Percentiles rank a stretch among this genome's conserved stretches.
phyloP scores from a whole-genome alignment of 2,329 filamentous ascomycete species.

The Aspergillus sp. region DNA sequence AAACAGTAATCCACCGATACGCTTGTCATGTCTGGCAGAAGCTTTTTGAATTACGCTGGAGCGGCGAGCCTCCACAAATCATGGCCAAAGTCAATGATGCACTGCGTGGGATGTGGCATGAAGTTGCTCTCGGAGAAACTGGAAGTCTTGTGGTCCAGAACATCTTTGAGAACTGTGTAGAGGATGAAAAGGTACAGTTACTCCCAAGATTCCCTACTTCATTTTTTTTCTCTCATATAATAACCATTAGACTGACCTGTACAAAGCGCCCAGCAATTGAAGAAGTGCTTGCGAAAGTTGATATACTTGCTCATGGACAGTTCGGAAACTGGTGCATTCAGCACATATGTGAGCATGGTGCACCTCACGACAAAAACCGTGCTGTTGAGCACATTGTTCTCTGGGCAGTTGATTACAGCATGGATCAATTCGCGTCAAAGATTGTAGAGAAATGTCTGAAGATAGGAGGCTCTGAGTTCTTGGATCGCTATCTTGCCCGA shows the following conservation, averaged over 20 bases:
- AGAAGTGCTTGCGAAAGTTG: conserved; percentile 91
- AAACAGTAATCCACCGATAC: conserved; percentile 97
- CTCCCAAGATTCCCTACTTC: not conserved
- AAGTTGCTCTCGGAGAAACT: conserved; percentile 94
- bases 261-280: conserved; percentile 91
- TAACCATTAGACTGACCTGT: conserved; percentile 19
- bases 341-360: conserved; percentile 96
- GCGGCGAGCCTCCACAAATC: conserved; percentile 89
- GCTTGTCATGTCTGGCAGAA: conserved; percentile 99
- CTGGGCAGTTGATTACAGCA: conserved; percentile 93
- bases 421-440: conserved; percentile 98
- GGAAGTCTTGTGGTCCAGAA: conserved; percentile 98
- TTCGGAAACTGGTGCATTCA: conserved; percentile 99
- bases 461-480: conserved; percentile 86
- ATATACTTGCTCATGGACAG: conserved; percentile 94
- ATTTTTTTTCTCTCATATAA: not conserved
- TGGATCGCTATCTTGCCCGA: conserved; percentile 87
- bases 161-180: conserved; percentile 98
- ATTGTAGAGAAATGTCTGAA: conserved; percentile 99
- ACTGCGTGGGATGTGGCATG: conserved; percentile 95
- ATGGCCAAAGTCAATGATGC: conserved; percentile 99
- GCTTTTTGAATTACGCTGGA: conserved; percentile 96
- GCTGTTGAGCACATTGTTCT: conserved; percentile 94
- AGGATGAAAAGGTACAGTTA: conserved; percentile 87
- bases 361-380: conserved; percentile 83